phyloP scores from a whole-genome alignment of 371 early-diverging fungal genomes.

The Mucor indicus region DNA sequence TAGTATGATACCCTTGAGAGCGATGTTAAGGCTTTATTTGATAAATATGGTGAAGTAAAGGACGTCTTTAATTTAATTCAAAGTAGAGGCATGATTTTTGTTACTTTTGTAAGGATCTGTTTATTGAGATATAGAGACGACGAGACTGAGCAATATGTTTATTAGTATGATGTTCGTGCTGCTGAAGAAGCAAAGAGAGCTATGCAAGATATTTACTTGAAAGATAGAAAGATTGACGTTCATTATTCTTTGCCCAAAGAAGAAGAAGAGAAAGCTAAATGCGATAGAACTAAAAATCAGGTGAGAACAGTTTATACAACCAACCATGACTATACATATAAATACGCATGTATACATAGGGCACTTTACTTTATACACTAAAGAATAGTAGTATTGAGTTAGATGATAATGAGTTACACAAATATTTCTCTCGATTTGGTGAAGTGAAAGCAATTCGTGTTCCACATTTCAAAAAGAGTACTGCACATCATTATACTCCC shows the following conservation, averaged over 20 bases:
- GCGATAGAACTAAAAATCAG: conserved; percentile 56
- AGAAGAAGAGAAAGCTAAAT: conserved; percentile 42
- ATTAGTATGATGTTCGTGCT: conserved; percentile 51
- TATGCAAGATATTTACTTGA: conserved; percentile 37
- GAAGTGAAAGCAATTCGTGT: conserved; percentile 50
- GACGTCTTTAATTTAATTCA: conserved; percentile 48
- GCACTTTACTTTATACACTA: conserved; percentile 49
- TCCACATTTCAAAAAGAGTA: conserved; percentile 29
- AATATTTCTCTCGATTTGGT: conserved; percentile 42
- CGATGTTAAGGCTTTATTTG: conserved; percentile 40
- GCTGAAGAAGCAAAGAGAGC: conserved; percentile 45
- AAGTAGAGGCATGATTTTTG: conserved; percentile 52
- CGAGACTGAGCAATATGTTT: too few relatives aligned
- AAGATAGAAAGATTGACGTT: conserved; percentile 50
- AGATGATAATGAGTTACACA: conserved; percentile 37
- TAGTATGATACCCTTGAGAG: conserved; percentile 38
- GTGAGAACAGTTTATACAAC: conserved; percentile 7
- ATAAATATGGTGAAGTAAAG: conserved; percentile 48
- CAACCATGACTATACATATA: too few relatives aligned
- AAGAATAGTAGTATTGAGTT: conserved; percentile 32
- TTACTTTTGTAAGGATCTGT: conserved; percentile 59
- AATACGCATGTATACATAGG: conserved; percentile 19
- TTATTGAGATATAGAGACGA: too few relatives aligned
- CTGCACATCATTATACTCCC: conserved; percentile 4
- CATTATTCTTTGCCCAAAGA: conserved; percentile 61